Conservation (phyloP, 1,284 basidiomycete genomes). For the Sporisorium iseilematis-ciliati region DNA sequence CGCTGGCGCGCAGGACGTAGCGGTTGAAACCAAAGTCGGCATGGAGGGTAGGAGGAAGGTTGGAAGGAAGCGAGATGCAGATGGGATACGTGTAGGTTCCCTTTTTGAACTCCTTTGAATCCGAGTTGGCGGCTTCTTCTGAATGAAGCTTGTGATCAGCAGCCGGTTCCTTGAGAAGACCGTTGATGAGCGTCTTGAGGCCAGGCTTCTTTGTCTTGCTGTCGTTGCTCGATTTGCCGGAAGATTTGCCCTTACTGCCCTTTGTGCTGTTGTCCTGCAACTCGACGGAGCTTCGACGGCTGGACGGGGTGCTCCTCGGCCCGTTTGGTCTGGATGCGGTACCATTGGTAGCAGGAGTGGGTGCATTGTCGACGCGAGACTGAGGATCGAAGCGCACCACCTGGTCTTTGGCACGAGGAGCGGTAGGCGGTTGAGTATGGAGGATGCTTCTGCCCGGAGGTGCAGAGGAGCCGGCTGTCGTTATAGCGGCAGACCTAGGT, state of each 20-base stretch:
- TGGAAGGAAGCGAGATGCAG: constrained; percentile 85
- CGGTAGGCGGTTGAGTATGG: constrained; percentile 19
- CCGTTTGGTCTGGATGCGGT: constrained; percentile 7
- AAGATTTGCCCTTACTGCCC: constrained; percentile 24
- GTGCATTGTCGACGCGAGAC: constrained; percentile 32
- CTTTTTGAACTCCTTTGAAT: constrained; percentile 91
- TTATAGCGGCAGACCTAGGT: neutral
- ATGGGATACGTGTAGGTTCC: constrained; percentile 95
- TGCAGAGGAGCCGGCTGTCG: constrained; percentile 2
- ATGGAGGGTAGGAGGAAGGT: constrained; percentile 82
- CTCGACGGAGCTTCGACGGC: constrained; percentile 37
- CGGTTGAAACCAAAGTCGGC: constrained; percentile 83
- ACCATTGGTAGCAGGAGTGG: constrained; percentile 1
- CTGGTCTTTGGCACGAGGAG: constrained; percentile 33
- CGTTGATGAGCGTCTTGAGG: constrained; percentile 50
- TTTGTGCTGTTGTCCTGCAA: constrained; percentile 22
- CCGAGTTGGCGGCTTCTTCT: constrained; percentile 64
- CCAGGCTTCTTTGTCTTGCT: constrained; percentile 37
- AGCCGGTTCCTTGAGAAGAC: constrained; percentile 44
- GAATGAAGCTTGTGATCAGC: constrained; percentile 18
- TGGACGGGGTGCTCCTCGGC: constrained; percentile 25
- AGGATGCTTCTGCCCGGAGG: constrained; percentile 35
- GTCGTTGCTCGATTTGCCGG: constrained; percentile 19
- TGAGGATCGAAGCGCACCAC: constrained; percentile 48
- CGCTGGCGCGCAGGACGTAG: constrained; percentile 85